Percentiles rank a stretch among this genome's conserved stretches.
Evolutionary conservation across 164 flowering plant genomes (phyloP).

Genomic region (Kingdonia uniflora): DNA sequence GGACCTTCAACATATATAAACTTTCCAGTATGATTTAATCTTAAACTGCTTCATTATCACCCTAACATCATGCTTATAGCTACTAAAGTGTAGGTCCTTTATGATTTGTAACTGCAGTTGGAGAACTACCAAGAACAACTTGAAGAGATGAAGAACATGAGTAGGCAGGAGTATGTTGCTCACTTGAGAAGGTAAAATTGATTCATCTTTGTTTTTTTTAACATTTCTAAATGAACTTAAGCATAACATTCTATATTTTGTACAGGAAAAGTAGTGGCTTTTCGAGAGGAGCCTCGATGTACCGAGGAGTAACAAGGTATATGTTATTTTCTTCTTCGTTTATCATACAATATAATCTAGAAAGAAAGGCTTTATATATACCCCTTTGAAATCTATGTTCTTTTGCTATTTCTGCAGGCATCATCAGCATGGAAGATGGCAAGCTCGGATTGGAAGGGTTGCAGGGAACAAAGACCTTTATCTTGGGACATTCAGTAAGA

Average conservation of each 20-base stretch:
- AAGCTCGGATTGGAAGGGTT: slow-evolving; percentile 83
- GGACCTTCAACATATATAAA: slow-evolving; percentile 80
- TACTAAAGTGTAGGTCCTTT: not conserved
- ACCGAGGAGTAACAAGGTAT: slow-evolving; percentile 92
- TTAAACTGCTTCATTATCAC: too few relatives aligned
- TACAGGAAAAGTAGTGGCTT: slow-evolving; percentile 88
- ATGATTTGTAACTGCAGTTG: slow-evolving; percentile 29
- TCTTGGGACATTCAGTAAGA: slow-evolving; percentile 82
- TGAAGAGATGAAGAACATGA: slow-evolving; percentile 93
- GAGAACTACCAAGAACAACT: slow-evolving; percentile 56
- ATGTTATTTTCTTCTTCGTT: not conserved
- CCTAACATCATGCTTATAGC: too few relatives aligned
- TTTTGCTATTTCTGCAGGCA: slow-evolving; percentile 34
- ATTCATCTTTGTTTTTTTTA: not conserved
- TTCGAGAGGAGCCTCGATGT: slow-evolving; percentile 89
- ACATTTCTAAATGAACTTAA: not conserved
- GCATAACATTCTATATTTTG: not conserved
- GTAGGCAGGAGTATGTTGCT: slow-evolving; percentile 78
- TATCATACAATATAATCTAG: not conserved
- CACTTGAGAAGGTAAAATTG: slow-evolving; percentile 61
- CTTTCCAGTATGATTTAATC: slow-evolving; percentile 40
- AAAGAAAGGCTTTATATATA: not conserved
- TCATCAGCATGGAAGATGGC: slow-evolving; percentile 96
- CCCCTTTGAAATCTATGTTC: not conserved
- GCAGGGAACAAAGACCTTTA: slow-evolving; percentile 95